Evolutionary conservation across 495 filamentous ascomycete genomes (phyloP).

Genomic region (Penicillium diatomitis): DNA sequence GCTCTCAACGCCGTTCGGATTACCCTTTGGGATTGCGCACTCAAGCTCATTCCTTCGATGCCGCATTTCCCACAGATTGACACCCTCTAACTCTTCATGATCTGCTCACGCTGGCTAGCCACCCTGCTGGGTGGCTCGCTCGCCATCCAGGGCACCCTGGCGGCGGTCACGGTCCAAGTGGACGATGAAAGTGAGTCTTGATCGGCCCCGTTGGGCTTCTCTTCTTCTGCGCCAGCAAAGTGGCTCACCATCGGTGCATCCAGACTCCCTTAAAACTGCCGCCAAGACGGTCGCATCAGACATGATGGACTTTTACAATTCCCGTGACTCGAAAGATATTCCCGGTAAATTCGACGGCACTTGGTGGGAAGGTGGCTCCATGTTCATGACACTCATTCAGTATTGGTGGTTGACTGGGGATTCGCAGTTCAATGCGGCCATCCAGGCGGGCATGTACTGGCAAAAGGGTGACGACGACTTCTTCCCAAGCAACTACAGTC

Average conservation of each 20-base stretch:
- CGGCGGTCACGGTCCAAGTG: conserved; percentile 25
- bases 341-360: conserved; percentile 56
- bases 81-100: conserved; percentile 16
- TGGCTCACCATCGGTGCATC: background rate
- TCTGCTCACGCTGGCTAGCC: conserved; percentile 14
- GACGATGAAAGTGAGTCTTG: conserved; percentile 23
- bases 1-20: background rate
- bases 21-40: background rate
- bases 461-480: conserved; percentile 63
- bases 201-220: background rate
- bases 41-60: conserved; percentile 3
- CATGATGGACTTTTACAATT: conserved; percentile 57
- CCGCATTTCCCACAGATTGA: background rate
- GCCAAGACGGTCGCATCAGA: conserved; percentile 54
- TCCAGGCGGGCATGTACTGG: conserved; percentile 53
- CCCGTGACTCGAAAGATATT: conserved; percentile 49
- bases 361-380: conserved; percentile 71
- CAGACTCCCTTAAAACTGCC: conserved; percentile 52
- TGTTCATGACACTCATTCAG: conserved; percentile 66
- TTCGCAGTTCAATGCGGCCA: conserved; percentile 54
- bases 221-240: background rate
- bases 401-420: conserved; percentile 76
- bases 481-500: conserved; percentile 46
- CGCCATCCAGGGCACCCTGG: conserved; percentile 18
- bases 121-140: conserved; percentile 20